phyloP scores from a whole-genome alignment of 345 rosid genomes.

The Rhizophora mangle region DNA sequence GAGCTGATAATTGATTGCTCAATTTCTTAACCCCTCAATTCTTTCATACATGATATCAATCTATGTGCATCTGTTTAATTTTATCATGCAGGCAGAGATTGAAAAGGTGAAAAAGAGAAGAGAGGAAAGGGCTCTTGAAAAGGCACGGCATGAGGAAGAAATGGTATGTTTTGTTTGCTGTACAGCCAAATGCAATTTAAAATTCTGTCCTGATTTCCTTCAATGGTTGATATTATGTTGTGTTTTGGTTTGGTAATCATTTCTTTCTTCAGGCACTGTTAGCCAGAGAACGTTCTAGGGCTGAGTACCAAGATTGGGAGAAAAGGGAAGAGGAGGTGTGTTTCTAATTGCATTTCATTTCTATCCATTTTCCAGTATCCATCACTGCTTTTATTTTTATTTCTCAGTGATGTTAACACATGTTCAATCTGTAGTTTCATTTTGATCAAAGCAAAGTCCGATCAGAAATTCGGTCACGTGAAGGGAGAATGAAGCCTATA shows the following conservation, averaged over 20 bases:
- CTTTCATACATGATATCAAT: background rate
- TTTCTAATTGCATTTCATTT: conserved; percentile 1
- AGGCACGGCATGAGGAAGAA: conserved; percentile 93
- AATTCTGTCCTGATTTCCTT: background rate
- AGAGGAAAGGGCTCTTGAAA: conserved; percentile 91
- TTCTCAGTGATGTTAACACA: conserved; percentile 11
- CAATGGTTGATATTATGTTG: background rate
- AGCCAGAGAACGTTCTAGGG: conserved; percentile 96
- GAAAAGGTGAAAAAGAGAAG: conserved; percentile 96
- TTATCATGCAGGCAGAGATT: conserved; percentile 66
- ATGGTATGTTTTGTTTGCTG: conserved; percentile 48
- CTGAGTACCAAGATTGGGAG: conserved; percentile 98
- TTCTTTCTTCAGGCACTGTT: conserved; percentile 59
- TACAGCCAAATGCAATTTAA: background rate
- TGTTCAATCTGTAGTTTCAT: conserved; percentile 65
- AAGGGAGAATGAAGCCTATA: conserved; percentile 87
- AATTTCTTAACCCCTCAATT: background rate
- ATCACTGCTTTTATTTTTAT: background rate
- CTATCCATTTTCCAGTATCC: background rate
- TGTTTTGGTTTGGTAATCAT: conserved; percentile 3
- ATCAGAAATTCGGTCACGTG: conserved; percentile 77
- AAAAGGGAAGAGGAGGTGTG: conserved; percentile 93
- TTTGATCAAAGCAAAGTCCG: conserved; percentile 96
- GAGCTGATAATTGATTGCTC: background rate
- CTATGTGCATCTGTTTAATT: conserved; percentile 4